Base-by-base conservation (phyloP, 2,329 filamentous ascomycete genomes). In the Fusarium vanettenii region DNA sequence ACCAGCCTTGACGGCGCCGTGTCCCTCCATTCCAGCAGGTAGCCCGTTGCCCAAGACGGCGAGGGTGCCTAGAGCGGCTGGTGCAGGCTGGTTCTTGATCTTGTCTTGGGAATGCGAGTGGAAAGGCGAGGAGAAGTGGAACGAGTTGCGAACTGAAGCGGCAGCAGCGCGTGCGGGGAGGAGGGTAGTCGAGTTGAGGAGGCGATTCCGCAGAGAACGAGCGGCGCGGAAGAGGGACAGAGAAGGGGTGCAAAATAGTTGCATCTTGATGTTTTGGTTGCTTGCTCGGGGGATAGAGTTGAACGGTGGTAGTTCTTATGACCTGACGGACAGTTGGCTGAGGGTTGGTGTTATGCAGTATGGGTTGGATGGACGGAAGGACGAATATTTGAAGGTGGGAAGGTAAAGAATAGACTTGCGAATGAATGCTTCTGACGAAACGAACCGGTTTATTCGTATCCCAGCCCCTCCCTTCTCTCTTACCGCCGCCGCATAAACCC, bases 51-150 rank as follows among this genome's bases (percentile, higher is more conserved):
- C 76, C 18, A 76, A 66, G 41, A 78, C 69, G 25, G 76, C 76
- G 27, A 75, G 65, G n/a, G 76, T 78, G 56, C 76, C 76, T 13
- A 78, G 75, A 13, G 76, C 75, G 7, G 76, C 76, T 31, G 76
- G 76, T 22, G 45, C 56, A 25, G 56, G 61, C 57, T 75, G 66
- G 69, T 78, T 67, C 48, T 76, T 76, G 45, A 78, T 55, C 64
- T 77, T 76, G 41, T 73, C 74, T 59, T 74, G 64, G 29, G 68
- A 68, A 52, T 70, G 63, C 20, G 69, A 72, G 31, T 64, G 59
- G 43, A 73, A 70, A n/a, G 73, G 60, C 20, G 70, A 63, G 22
- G 72, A 69, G 71, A 71, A 75, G 57, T 74, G 74, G 33, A 78
- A 63, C 25, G 76, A 78, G 60, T 77, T 69, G 60, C 76, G 68